These are phyloP conservation scores for Trichoderma reesei DNA, from an alignment of 495 filamentous ascomycete species.

Conservation along the genomic window DNA sequence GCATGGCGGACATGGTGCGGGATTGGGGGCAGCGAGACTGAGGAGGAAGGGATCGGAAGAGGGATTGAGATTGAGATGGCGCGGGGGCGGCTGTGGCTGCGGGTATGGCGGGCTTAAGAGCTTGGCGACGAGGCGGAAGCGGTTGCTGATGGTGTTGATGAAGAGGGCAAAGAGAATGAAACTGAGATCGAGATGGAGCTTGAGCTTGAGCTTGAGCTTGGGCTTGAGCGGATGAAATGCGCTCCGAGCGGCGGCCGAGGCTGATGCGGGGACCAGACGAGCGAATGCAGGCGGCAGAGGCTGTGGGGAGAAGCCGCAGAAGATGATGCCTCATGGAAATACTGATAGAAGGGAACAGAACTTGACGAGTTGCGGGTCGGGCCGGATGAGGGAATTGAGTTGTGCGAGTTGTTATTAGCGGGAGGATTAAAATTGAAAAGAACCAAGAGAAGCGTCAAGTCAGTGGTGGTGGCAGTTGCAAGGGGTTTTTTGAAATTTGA, in stretches of 20 bases:
- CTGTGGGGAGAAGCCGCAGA: neutral
- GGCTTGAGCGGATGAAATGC: neutral
- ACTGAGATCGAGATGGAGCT: neutral
- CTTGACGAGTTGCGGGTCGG: neutral
- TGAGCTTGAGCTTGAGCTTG: neutral
- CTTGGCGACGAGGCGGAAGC: neutral
- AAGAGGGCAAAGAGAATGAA: neutral
- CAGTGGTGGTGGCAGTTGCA: too few relatives aligned
- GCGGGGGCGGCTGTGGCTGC: neutral
- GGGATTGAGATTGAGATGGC: too few relatives aligned
- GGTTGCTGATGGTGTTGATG: neutral
- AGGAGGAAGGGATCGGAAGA: too few relatives aligned
- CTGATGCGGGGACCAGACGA: neutral
- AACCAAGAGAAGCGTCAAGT: too few relatives aligned
- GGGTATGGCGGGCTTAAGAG: neutral
- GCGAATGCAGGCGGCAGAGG: too few relatives aligned
- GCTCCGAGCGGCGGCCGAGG: neutral
- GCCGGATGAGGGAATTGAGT: neutral
- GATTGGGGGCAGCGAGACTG: neutral
- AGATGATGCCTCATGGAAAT: neutral
- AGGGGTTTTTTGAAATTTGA: too few relatives aligned
- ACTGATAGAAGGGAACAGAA: too few relatives aligned
- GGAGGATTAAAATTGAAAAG: too few relatives aligned
- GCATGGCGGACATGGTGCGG: constrained; percentile 41
- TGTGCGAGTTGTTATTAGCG: neutral